These are phyloP conservation scores for Pseudogymnoascus pannorum DNA, from an alignment of 2,329 filamentous ascomycete genomes.

Conservation along the genomic window DNA sequence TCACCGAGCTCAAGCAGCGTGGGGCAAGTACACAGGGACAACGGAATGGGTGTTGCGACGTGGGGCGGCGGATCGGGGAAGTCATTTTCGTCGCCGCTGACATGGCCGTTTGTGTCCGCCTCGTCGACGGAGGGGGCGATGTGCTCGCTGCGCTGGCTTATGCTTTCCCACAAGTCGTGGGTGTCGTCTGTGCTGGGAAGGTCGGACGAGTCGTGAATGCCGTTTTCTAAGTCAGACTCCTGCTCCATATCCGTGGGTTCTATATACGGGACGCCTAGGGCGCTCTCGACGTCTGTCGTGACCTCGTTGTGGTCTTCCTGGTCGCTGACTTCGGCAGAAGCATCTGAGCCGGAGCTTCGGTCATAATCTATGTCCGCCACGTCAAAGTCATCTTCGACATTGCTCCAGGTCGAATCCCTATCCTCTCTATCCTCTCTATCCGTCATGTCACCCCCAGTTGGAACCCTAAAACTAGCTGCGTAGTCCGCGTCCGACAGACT, in stretches of 20 bases:
- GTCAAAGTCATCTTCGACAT: conserved; percentile 23
- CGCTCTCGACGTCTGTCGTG: conserved; percentile 14
- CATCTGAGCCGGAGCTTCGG: conserved; percentile 25
- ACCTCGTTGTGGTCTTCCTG: conserved; percentile 27
- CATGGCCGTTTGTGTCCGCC: conserved; percentile 16
- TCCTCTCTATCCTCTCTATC: conserved; percentile 19
- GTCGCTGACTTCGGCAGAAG: conserved; percentile 19
- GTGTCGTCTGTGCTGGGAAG: not conserved
- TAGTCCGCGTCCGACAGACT: conserved; percentile 57
- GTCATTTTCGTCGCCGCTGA: not conserved
- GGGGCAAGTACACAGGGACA: conserved; percentile 23
- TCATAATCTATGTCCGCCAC: conserved; percentile 13
- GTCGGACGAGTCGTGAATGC: not conserved
- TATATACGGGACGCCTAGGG: conserved; percentile 4
- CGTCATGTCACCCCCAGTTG: conserved; percentile 12
- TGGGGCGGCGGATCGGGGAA: conserved; percentile 8
- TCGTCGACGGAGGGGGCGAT: conserved; percentile 35
- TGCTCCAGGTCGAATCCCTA: conserved; percentile 20
- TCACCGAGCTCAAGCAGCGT: conserved; percentile 29
- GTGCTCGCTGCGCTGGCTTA: conserved; percentile 24
- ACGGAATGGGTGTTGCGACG: conserved; percentile 15
- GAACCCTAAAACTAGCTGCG: conserved; percentile 37
- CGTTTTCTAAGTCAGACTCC: not conserved
- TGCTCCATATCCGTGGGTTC: not conserved
- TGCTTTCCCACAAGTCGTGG: not conserved